Evolutionary conservation across 441 rosid genomes (phyloP), one percentile per base, ranked within the genome.

Genomic region (Pelargonium cotyledonis): DNA sequence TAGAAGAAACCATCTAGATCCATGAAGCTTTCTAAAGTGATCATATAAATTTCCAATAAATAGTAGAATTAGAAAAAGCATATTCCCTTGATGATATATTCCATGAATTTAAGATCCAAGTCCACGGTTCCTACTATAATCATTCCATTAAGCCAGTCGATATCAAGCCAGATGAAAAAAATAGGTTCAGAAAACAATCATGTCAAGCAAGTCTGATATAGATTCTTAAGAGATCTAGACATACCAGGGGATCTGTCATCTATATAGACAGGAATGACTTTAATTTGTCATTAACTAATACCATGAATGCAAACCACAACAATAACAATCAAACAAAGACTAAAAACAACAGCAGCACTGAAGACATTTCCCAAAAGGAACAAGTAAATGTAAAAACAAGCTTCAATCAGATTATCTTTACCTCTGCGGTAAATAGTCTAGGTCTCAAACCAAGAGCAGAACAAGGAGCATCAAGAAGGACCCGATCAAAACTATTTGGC

Each of bases 401-500:
- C 41, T 31, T 70, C 14, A 63, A 46, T 44, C 23, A 49, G 31
- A 58, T 19, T 40, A 63, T 70, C 79, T 38, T 40, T 85, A 95
- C 99, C 97, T 87, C 86, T 64, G 86, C 89, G 74, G 89, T 84
- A 75, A 88, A 94, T 68, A 94, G 90, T 63, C 97, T 84, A 66
- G 99, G 99, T 74, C 99, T 85, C 85, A 91, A 79, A 70, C 97
- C 97, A 77, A 95, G 99, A 79, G 99, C 97, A 75, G 99, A 95
- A 73, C 99, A 91, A 15, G 99, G 99, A 78, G 97, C 96, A 74
- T 94, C 99, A 55, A 94, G 92, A 72, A 94, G 96, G 68, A 91
- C 95, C 35, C 97, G 80, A 76, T 94, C 97, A 70, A 94, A 94
- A 80, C 96, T 91, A 68, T 84, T 77, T 57, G 94, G 96, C 43